Evolutionary conservation across 805 yeast genomes (phyloP), one percentile per base, ranked within the genome.

Genomic region (Wickerhamiella brachini): DNA sequence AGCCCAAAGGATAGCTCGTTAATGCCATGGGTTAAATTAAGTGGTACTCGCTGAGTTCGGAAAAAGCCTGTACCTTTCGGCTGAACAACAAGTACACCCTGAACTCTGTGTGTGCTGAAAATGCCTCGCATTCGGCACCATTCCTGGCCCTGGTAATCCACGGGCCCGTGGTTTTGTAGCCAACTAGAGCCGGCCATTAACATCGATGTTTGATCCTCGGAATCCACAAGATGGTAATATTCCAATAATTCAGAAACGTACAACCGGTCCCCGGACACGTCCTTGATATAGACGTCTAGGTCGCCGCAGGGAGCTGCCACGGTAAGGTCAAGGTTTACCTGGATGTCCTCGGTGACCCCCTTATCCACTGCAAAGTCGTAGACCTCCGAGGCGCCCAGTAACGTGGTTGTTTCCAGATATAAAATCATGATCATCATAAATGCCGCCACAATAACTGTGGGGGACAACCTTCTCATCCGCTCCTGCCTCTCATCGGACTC

Each of bases 1-100:
- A 79, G 85, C 13, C 98, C 98, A 67, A 81, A 90, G 10, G 97
- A 87, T 55, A 88, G 78, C 65, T 90, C 97, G 53, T 78, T 77
- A 53, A 93, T 81, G 5, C 79, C 78, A 66, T 93, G 98, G 0
- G 95, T 76, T 63, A 90, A 83, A 62, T 90, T 85, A 53, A 85
- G 67, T 21, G 73, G 67, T 41, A 42, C 21, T 8, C 45, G 49
- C 5, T 51, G 50, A 2, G 47, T 21, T 3, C 29, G 29, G 31
- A n/a, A 23, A 8, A 12, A 15, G 8, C 44, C 29, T 29, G 10
- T 17, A 39, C 21, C 39, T 22, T 44, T 50, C 2, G 85, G 87
- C 1, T 89, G 83, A 46, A 93, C 82, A 59, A 83, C 89, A 61
- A 93, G 77, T 54, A 83, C 87, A 7, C 98, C 98, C 49, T 73